phyloP scores from a whole-genome alignment of 2,329 filamentous ascomycete genomes.

The Xylaria sp. region DNA sequence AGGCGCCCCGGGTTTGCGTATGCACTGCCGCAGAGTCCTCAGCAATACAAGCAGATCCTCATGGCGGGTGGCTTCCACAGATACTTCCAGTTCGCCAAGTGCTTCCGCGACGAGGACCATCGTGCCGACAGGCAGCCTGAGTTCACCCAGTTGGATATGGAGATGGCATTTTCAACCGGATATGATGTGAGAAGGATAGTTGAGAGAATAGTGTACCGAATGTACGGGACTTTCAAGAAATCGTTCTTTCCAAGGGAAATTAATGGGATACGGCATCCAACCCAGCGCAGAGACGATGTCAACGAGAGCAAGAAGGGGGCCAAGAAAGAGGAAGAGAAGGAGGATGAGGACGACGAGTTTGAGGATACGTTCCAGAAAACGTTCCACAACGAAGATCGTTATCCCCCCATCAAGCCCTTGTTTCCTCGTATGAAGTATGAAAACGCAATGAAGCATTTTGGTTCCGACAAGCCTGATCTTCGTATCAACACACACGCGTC shows the following conservation, averaged over 20 bases:
- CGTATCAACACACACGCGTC: constrained; percentile 61
- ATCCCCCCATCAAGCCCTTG: neutral
- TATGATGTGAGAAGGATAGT: constrained; percentile 66
- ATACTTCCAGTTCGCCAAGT: constrained; percentile 93
- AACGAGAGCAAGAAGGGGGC: neutral
- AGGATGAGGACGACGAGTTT: neutral
- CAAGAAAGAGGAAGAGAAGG: neutral
- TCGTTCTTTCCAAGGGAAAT: constrained; percentile 40
- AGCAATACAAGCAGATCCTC: constrained; percentile 97
- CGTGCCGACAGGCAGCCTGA: constrained; percentile 93
- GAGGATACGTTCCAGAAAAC: no score
- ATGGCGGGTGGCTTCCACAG: constrained; percentile 84
- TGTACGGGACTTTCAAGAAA: constrained; percentile 56
- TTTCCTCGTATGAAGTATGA: constrained; percentile 58
- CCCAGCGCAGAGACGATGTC: neutral
- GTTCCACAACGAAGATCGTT: no score
- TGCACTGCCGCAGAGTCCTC: constrained; percentile 91
- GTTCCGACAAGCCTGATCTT: constrained; percentile 90
- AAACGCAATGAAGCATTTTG: constrained; percentile 77
- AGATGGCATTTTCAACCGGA: constrained; percentile 83
- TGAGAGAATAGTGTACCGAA: constrained; percentile 55
- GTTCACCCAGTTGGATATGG: constrained; percentile 94
- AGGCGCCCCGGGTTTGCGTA: constrained; percentile 77
- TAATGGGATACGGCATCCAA: constrained; percentile 31
- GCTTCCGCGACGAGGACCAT: constrained; percentile 93